Evolutionary conservation across 768 basidiomycete genomes (phyloP).

Genomic region (Krasilnikovozyma curviuscula): DNA sequence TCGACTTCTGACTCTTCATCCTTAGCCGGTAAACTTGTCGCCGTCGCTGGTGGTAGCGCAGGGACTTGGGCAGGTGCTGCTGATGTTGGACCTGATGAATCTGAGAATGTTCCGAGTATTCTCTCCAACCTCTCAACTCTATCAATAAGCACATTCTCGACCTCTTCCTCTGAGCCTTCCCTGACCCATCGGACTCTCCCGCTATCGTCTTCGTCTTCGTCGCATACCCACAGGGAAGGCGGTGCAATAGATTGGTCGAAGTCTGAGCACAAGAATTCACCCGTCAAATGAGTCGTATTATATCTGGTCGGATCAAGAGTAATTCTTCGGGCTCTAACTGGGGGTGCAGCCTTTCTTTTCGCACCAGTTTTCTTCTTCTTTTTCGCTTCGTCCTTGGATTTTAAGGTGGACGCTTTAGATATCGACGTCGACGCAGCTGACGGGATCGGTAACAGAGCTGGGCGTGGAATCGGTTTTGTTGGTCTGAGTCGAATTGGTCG

Average conservation of each 20-base stretch:
- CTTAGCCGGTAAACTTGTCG: too few species aligned
- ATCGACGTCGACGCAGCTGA: not conserved
- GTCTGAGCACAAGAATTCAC: not conserved
- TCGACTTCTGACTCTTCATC: not conserved
- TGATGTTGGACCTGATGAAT: too few species aligned
- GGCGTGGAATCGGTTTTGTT: slow-evolving; percentile 3
- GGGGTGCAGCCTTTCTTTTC: not conserved
- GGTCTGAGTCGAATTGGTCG: slow-evolving; percentile 7
- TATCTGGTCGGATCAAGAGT: slow-evolving; percentile 10
- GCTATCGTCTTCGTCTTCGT: slow-evolving; percentile 1
- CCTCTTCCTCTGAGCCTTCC: not conserved
- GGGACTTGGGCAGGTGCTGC: too few species aligned
- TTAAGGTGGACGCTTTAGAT: not conserved
- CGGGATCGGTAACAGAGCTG: slow-evolving; percentile 1
- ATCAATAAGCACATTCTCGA: not conserved
- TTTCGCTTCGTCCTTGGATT: not conserved
- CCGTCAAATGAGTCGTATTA: slow-evolving; percentile 3
- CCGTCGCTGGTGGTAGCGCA: too few species aligned
- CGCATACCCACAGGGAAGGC: slow-evolving; percentile 1
- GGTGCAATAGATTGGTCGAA: not conserved
- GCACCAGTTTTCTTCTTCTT: slow-evolving; percentile 10
- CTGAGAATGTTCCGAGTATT: not conserved
- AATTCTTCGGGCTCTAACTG: slow-evolving; percentile 2
- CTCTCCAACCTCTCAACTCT: not conserved
- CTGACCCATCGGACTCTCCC: slow-evolving; percentile 1